Conservation (phyloP, 352 stramenopile genomes). For the Globisporangium uncinulatum region DNA sequence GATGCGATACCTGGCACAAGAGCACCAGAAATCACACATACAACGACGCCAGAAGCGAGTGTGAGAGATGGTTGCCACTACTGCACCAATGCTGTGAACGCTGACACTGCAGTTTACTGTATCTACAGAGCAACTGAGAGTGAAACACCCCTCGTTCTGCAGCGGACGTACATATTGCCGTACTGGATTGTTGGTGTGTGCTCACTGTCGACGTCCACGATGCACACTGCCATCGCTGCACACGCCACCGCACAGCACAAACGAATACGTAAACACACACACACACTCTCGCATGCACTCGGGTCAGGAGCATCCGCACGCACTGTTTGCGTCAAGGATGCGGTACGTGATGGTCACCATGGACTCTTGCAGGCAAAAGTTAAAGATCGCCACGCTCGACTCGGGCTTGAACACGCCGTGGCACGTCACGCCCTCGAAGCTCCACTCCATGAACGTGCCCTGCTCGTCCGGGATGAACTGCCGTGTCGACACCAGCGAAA, state of each 20-base stretch:
- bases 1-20: constrained; percentile 58
- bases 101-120: too few relatives aligned
- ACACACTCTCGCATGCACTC: too few relatives aligned
- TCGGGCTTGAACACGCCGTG: constrained; percentile 80
- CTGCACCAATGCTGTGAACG: too few relatives aligned
- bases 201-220: constrained; percentile 80
- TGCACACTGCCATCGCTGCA: constrained; percentile 78
- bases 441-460: constrained; percentile 84
- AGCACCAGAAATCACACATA: neutral
- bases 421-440: constrained; percentile 78
- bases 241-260: neutral
- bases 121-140: too few relatives aligned
- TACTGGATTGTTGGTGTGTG: constrained; percentile 79
- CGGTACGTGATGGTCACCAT: constrained; percentile 86
- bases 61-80: too few relatives aligned
- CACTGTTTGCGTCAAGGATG: constrained; percentile 73
- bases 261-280: neutral
- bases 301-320: constrained; percentile 4
- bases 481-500: neutral
- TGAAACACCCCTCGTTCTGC: too few relatives aligned
- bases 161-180: constrained; percentile 64
- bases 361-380: constrained; percentile 76
- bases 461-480: constrained; percentile 79
- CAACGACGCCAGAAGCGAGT: too few relatives aligned
- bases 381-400: constrained; percentile 75